Percentiles rank a stretch among this genome's conserved stretches.
These are phyloP conservation scores for Verticillium zaregamsianum DNA, from an alignment of 2,329 filamentous ascomycete genomes.

Conservation along the genomic window DNA sequence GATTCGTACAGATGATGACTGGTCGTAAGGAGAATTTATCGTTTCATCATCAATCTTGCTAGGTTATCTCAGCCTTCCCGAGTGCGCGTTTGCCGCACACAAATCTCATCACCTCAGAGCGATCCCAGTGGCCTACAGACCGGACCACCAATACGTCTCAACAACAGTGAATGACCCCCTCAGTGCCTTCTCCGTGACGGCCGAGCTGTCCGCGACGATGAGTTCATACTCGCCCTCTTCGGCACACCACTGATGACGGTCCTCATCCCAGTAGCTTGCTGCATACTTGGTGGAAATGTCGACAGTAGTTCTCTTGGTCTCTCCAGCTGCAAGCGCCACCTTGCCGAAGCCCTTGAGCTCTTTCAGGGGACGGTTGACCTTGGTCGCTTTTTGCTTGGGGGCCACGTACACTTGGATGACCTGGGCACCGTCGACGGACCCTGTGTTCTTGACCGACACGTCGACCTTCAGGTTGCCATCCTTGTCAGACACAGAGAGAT, in stretches of 20 bases:
- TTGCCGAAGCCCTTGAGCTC: conserved; percentile 58
- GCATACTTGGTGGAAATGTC: conserved; percentile 59
- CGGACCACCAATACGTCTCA: conserved; percentile 65
- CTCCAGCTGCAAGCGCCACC: conserved; percentile 52
- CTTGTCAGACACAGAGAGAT: conserved; percentile 32
- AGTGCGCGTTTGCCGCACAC: too few relatives aligned
- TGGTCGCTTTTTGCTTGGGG: conserved; percentile 42
- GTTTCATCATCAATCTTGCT: too few relatives aligned
- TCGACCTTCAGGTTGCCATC: conserved; percentile 41
- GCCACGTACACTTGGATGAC: conserved; percentile 46
- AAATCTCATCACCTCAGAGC: too few relatives aligned
- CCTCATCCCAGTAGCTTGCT: conserved; percentile 68
- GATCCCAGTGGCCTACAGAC: conserved; percentile 36
- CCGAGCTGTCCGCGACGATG: conserved; percentile 55
- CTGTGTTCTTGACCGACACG: conserved; percentile 52
- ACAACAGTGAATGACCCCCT: conserved; percentile 50
- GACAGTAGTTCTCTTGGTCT: conserved; percentile 54
- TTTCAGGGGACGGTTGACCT: conserved; percentile 45
- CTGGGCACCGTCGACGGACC: conserved; percentile 38
- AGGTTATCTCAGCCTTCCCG: too few relatives aligned
- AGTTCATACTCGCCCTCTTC: conserved; percentile 64
- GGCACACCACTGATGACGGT: conserved; percentile 58
- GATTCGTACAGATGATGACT: too few relatives aligned
- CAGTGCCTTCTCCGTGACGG: conserved; percentile 40
- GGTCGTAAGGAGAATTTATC: too few relatives aligned